phyloP scores from a whole-genome alignment of 2,329 filamentous ascomycete species.

The Penicillium brevicompactum region DNA sequence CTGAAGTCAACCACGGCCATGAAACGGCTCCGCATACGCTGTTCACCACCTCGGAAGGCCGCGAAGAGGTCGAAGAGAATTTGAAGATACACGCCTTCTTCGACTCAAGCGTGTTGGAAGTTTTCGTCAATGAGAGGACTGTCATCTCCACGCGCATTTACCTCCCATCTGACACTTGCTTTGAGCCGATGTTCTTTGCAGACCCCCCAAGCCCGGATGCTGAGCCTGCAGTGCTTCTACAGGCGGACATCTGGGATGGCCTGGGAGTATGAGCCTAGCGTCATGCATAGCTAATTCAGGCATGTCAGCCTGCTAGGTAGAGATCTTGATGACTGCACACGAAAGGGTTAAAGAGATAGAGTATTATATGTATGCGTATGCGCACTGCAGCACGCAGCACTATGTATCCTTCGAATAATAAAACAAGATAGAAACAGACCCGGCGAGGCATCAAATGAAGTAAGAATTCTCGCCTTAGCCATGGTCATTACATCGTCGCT shows the following conservation, averaged over 20 bases:
- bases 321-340: too few species aligned
- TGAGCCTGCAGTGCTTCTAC: constrained; percentile 14
- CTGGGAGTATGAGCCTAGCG: constrained; percentile 8
- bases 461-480: constrained; percentile 6
- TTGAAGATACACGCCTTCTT: constrained; percentile 47
- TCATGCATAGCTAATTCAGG: background rate
- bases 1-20: constrained; percentile 38
- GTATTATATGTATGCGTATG: background rate
- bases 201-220: background rate
- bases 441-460: constrained; percentile 1
- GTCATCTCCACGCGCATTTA: constrained; percentile 46
- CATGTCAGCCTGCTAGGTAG: too few species aligned
- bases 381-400: background rate
- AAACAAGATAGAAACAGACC: constrained; percentile 7
- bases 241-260: constrained; percentile 29
- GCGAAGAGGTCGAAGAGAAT: constrained; percentile 32
- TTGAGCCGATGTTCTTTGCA: constrained; percentile 27
- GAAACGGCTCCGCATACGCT: constrained; percentile 51
- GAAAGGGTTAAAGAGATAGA: too few species aligned
- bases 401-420: constrained; percentile 3
- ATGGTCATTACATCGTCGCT: constrained; percentile 24
- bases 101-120: constrained; percentile 48
- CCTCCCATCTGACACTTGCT: constrained; percentile 14
- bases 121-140: constrained; percentile 50
- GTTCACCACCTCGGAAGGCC: constrained; percentile 35